phyloP scores from a whole-genome alignment of 1,284 basidiomycete genomes.

The Peniophora sp. region DNA sequence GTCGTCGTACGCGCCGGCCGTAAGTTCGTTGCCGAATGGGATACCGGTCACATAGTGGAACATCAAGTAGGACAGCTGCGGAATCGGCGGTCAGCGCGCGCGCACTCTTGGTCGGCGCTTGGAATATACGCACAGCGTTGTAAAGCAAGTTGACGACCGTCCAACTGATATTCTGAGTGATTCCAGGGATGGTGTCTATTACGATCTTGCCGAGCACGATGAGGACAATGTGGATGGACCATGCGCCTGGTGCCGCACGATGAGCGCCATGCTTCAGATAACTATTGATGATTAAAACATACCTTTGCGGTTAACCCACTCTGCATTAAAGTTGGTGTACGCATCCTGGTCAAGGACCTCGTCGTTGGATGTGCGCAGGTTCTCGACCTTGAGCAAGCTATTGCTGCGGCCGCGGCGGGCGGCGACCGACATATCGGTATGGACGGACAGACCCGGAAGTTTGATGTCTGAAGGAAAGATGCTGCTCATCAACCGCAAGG shows the following conservation, averaged over 20 bases:
- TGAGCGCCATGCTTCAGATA: neutral
- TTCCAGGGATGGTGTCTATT: constrained; percentile 90
- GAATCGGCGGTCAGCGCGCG: constrained; percentile 4
- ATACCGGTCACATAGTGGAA: constrained; percentile 98
- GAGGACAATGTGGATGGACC: constrained; percentile 95
- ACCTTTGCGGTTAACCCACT: constrained; percentile 99
- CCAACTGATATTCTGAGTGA: constrained; percentile 94
- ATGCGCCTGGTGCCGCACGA: constrained; percentile 61
- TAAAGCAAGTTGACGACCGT: constrained; percentile 92
- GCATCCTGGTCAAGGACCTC: constrained; percentile 76
- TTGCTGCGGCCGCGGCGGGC: constrained; percentile 58
- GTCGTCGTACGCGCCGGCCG: constrained; percentile 93
- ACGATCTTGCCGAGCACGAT: constrained; percentile 88
- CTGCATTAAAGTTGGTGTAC: constrained; percentile 88
- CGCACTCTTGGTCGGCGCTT: neutral
- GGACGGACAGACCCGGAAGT: constrained; percentile 18
- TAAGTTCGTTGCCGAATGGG: constrained; percentile 85
- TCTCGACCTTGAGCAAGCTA: constrained; percentile 84
- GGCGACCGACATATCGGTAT: constrained; percentile 23
- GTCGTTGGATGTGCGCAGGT: constrained; percentile 73
- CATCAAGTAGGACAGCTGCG: constrained; percentile 91
- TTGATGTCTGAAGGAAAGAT: neutral
- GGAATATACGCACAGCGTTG: constrained; percentile 62
- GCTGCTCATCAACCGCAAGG: neutral
- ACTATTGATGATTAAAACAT: constrained; percentile 16